Conservation (phyloP, 345 rosid species). For the Lenwebbia sp. region DNA sequence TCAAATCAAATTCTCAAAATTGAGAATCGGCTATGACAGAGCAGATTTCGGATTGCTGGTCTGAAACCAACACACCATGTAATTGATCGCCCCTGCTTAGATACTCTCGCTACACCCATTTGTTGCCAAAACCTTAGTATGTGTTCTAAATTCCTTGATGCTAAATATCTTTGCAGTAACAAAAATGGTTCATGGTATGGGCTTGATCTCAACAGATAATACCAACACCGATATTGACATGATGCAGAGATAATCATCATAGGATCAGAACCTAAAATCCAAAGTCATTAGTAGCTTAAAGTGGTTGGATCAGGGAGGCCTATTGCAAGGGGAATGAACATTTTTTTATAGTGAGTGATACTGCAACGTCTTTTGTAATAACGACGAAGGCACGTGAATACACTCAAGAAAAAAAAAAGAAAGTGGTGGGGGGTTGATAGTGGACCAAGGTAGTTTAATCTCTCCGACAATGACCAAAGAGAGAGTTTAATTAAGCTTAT, state of each 20-base stretch:
- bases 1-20: not conserved
- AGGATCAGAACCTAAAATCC: not conserved
- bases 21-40: fast-evolving
- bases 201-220: not conserved
- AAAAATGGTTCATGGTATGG: too few relatives aligned
- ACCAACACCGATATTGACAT: not conserved
- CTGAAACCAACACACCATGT: not conserved
- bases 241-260: not conserved
- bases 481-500: not conserved
- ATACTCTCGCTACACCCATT: not conserved
- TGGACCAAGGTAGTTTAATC: not conserved
- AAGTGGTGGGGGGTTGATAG: too few relatives aligned
- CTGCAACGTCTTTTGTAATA: not conserved
- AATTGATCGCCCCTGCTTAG: not conserved
- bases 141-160: not conserved
- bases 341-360: not conserved
- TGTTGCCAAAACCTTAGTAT: not conserved
- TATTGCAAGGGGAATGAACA: not conserved
- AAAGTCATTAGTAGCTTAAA: not conserved
- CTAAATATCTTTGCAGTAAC: too few relatives aligned
- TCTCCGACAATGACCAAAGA: not conserved
- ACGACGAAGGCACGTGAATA: not conserved
- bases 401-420: too few relatives aligned
- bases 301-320: not conserved
- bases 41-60: not conserved